Evolutionary conservation across 331 rosid genomes (phyloP).

Genomic region (Erythrophleum ivorense): DNA sequence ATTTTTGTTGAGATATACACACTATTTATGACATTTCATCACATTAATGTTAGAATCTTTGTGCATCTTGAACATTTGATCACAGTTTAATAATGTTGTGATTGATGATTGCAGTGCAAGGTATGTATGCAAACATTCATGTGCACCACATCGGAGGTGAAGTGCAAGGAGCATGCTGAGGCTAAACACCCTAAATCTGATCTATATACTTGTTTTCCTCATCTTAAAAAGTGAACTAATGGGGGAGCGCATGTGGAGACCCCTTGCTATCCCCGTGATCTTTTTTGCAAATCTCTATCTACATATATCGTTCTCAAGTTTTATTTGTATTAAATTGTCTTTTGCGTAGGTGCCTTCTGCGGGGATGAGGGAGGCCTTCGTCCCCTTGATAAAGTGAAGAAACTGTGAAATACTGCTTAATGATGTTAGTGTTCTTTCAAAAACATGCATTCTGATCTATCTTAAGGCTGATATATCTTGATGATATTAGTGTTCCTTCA

Average conservation of each 20-base stretch:
- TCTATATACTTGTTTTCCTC: constrained; percentile 74
- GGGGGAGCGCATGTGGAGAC: constrained; percentile 28
- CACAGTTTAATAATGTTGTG: constrained; percentile 20
- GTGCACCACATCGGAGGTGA: constrained; percentile 92
- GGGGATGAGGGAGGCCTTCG: constrained; percentile 23
- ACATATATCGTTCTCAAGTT: constrained; percentile 20
- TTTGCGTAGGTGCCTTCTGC: constrained; percentile 30
- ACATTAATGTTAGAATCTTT: neutral
- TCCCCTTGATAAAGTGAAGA: constrained; percentile 34
- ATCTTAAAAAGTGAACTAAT: constrained; percentile 62
- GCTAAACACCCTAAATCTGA: constrained; percentile 95
- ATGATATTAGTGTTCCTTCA: no score
- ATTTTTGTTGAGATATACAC: neutral
- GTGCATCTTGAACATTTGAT: neutral
- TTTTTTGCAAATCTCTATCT: constrained; percentile 37
- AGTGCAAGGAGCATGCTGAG: constrained; percentile 96
- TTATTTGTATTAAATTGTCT: constrained; percentile 30
- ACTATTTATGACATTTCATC: neutral
- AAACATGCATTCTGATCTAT: constrained; percentile 2
- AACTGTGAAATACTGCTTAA: constrained; percentile 27
- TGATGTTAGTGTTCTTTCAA: constrained; percentile 31
- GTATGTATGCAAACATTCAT: constrained; percentile 97
- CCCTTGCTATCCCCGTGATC: constrained; percentile 10
- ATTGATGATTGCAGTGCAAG: constrained; percentile 76
- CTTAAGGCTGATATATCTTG: neutral